phyloP scores from a whole-genome alignment of 2,329 filamentous ascomycete species.

The Aspergillus alliaceus region DNA sequence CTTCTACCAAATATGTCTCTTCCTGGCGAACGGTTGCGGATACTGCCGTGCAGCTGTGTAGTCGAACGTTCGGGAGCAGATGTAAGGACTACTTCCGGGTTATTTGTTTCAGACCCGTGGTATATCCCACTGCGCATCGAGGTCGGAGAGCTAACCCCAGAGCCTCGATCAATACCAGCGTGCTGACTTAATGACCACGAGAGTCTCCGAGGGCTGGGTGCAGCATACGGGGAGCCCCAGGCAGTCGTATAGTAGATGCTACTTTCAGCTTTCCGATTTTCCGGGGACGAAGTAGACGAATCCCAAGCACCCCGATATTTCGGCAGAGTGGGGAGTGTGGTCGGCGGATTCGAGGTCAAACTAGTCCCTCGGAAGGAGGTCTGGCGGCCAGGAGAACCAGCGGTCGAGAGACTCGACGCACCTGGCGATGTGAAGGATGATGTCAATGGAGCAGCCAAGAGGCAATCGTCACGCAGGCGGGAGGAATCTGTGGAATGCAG shows the following conservation, averaged over 20 bases:
- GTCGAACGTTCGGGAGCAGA: slow-evolving; percentile 26
- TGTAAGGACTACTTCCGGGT: slow-evolving; percentile 28
- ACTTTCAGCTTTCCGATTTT: slow-evolving; percentile 47
- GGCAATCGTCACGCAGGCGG: slow-evolving; percentile 29
- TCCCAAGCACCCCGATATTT: slow-evolving; percentile 35
- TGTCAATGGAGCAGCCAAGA: slow-evolving; percentile 30
- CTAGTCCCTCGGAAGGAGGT: slow-evolving; percentile 25
- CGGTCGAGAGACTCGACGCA: slow-evolving; percentile 37
- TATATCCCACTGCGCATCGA: slow-evolving; percentile 28
- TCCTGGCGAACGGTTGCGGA: slow-evolving; percentile 26
- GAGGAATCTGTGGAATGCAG: slow-evolving; percentile 28
- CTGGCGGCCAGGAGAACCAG: slow-evolving; percentile 34
- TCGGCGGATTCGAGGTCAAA: slow-evolving; percentile 28
- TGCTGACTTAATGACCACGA: slow-evolving; percentile 44
- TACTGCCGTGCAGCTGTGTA: slow-evolving; percentile 24
- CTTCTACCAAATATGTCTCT: slow-evolving; percentile 24
- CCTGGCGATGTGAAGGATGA: slow-evolving; percentile 37
- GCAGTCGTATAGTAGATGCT: slow-evolving; percentile 69
- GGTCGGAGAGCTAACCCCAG: slow-evolving; percentile 35
- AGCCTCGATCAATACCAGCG: slow-evolving; percentile 43
- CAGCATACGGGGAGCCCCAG: slow-evolving; percentile 89
- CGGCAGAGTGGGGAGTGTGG: slow-evolving; percentile 31
- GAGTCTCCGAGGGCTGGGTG: slow-evolving; percentile 51
- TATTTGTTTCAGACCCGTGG: slow-evolving; percentile 24
- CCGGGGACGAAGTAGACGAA: slow-evolving; percentile 40